Conservation (phyloP, 2,329 filamentous ascomycete genomes). For the Venturia aucupariae region DNA sequence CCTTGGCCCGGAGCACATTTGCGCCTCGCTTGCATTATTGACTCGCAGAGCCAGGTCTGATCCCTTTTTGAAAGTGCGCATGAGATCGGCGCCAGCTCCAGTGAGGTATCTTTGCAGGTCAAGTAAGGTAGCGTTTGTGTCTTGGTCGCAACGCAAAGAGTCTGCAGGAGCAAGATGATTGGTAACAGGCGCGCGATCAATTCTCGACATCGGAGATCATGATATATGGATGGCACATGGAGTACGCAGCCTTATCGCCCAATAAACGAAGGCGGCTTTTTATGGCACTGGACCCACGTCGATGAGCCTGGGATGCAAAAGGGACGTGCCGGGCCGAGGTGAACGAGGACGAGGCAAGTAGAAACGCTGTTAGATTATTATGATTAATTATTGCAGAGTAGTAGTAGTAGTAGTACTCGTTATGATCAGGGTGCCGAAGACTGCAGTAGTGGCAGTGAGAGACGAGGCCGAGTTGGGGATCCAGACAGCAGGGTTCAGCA, state of each 20-base stretch:
- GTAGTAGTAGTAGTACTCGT: background rate
- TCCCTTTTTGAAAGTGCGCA: background rate
- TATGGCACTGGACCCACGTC: background rate
- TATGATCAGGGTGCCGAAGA: background rate
- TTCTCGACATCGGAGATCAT: background rate
- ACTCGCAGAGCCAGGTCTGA: background rate
- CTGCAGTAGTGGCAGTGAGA: background rate
- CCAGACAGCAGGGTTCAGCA: background rate
- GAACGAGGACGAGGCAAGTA: background rate
- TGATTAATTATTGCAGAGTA: background rate
- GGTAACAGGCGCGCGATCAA: background rate
- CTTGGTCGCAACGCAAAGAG: background rate
- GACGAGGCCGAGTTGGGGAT: background rate
- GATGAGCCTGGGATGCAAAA: background rate
- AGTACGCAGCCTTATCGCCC: background rate
- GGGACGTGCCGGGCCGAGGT: conserved; percentile 1
- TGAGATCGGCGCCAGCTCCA: background rate
- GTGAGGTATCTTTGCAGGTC: background rate
- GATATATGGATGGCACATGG: background rate
- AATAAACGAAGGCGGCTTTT: background rate
- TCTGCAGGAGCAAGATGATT: background rate
- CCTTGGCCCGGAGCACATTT: background rate
- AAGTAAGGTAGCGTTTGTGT: background rate
- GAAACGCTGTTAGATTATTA: too few species aligned
- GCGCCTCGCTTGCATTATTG: background rate